Base-by-base conservation (phyloP, 2,329 filamentous ascomycete species). In the Pyricularia pennisetigena region DNA sequence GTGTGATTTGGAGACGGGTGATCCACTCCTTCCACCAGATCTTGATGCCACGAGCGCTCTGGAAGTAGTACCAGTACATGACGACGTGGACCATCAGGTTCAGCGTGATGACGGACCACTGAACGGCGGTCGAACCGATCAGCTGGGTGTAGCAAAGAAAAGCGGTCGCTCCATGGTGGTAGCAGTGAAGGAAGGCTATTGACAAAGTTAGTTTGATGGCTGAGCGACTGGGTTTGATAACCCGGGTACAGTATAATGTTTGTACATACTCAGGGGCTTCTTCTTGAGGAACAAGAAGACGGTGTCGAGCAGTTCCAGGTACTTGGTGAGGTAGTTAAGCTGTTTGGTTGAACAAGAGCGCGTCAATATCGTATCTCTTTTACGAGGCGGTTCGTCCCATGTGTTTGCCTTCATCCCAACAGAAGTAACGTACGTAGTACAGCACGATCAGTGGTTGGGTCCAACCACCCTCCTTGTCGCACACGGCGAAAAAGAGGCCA, bases 21-120 rank as follows among this genome's bases (percentile, higher is more conserved):
- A 98, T 96, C 90, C 94, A 98, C 83, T 97, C 93, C 90, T 98
- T 98, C 94, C 94, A 98, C 94, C 94, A 97, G 82, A 97, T 95
- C 76, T 90, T 90, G 80, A 98, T 88, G 74, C 95, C 95, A 74
- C 94, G 93, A 68, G 94, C 94, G 77, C 92, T 94, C 86, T 98
- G 94, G 90, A 98, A 98, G 88, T 98, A 98, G 89, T 98, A 98
- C 94, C 94, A 97, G 90, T 98, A 98, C 94, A 98, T 98, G 78
- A 97, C 91, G 69, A 98, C 94, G 82, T 98, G 94, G 68, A 98
- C 94, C 71, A 88, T 88, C 76, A 98, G 82, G 86, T 98, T 98
- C 74, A 98, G 88, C 68, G 88, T 90, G 78, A 98, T 98, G 71
- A 90, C 89, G 68, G 97, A 92, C 94, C 94, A 98, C 70, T 94